Conservation (phyloP, 2,329 filamentous ascomycete species). For the Botrytis paeoniae region DNA sequence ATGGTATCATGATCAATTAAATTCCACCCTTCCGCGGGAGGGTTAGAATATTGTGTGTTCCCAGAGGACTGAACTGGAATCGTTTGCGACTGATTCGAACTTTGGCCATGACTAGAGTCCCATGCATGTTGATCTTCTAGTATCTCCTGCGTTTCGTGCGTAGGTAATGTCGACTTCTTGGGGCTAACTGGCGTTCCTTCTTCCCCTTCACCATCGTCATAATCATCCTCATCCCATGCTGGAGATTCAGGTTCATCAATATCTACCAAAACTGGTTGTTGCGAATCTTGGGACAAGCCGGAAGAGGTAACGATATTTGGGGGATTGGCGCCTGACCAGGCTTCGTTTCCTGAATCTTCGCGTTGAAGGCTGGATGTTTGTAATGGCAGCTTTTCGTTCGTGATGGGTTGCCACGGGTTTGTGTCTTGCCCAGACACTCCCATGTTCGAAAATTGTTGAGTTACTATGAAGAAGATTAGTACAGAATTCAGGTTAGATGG, state of each 20-base stretch:
- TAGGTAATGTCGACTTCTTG: constrained; percentile 21
- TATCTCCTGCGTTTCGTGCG: constrained; percentile 27
- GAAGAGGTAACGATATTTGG: not conserved
- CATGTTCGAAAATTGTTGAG: constrained; percentile 31
- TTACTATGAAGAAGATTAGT: constrained; percentile 17
- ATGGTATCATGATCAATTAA: constrained; percentile 31
- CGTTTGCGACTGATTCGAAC: not conserved
- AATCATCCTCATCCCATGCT: constrained; percentile 37
- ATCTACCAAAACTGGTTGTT: constrained; percentile 32
- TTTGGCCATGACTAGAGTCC: constrained; percentile 27
- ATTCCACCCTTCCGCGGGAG: constrained; percentile 34
- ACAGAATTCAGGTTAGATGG: not conserved
- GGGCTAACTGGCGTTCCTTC: not conserved
- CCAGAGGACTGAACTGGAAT: not conserved
- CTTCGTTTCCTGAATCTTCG: constrained; percentile 34
- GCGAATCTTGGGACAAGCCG: constrained; percentile 4
- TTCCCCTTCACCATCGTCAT: constrained; percentile 12
- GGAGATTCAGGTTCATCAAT: constrained; percentile 35
- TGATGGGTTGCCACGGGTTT: constrained; percentile 37
- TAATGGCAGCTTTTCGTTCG: constrained; percentile 26
- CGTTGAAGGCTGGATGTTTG: constrained; percentile 23
- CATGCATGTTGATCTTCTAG: constrained; percentile 34
- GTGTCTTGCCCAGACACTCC: constrained; percentile 31
- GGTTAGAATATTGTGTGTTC: constrained; percentile 22
- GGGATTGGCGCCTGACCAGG: constrained; percentile 28